These are phyloP conservation scores for Phytophthora chlamydospora DNA, from an alignment of 352 stramenopile genomes.

Conservation along the genomic window DNA sequence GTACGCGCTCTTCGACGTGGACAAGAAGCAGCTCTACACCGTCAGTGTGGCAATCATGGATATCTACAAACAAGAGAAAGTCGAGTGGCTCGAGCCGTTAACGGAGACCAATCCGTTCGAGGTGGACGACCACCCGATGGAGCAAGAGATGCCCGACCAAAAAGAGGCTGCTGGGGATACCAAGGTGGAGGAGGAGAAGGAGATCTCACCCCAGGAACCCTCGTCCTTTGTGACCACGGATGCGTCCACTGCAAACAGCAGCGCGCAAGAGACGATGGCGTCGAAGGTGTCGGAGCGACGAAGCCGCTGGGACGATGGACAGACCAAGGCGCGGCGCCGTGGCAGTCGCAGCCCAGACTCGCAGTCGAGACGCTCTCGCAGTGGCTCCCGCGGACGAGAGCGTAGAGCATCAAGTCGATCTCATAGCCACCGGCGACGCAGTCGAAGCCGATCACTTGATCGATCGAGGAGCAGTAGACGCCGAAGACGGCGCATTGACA, in stretches of 20 bases:
- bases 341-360: constrained; percentile 14
- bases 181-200: constrained; percentile 8
- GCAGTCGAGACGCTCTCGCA: constrained; percentile 21
- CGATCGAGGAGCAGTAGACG: constrained; percentile 28
- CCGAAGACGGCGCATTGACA: constrained; percentile 25
- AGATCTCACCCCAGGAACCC: constrained; percentile 22
- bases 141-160: constrained; percentile 19
- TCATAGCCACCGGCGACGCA: constrained; percentile 20
- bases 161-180: neutral
- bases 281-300: constrained; percentile 13
- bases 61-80: constrained; percentile 61
- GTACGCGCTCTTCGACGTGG: constrained; percentile 76
- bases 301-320: constrained; percentile 34
- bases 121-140: constrained; percentile 50
- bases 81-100: constrained; percentile 76
- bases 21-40: constrained; percentile 50
- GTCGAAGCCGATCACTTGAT: constrained; percentile 29
- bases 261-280: neutral
- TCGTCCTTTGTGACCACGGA: constrained; percentile 10
- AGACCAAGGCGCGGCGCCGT: constrained; percentile 4
- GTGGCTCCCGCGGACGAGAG: constrained; percentile 21
- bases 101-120: constrained; percentile 75
- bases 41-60: constrained; percentile 63
- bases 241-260: neutral
- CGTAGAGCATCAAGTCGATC: constrained; percentile 8